Evolutionary conservation across 176 grass and related monocot species (phyloP).

Genomic region (Alloteropsis semialata): DNA sequence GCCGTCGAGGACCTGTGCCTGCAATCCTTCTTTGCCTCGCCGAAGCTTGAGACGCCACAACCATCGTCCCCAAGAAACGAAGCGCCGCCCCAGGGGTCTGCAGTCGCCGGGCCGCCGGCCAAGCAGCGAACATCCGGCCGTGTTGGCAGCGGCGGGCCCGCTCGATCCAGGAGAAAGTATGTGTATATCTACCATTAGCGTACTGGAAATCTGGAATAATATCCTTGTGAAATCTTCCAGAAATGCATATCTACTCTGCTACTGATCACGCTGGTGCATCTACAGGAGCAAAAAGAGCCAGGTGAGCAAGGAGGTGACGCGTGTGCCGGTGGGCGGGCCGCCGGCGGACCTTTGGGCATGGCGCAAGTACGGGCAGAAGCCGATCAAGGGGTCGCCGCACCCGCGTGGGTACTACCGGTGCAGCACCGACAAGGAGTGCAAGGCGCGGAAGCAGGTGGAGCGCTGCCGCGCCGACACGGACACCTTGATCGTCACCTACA

Average conservation of each 20-base stretch:
- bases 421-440: constrained; percentile 65
- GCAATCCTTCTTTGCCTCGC: constrained; percentile 33
- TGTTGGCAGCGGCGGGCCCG: background rate
- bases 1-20: constrained; percentile 44
- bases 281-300: constrained; percentile 60
- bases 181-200: background rate
- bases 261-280: background rate
- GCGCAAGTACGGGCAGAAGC: constrained; percentile 98
- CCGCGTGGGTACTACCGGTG: constrained; percentile 81
- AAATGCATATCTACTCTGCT: background rate
- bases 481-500: constrained; percentile 68
- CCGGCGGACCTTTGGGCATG: constrained; percentile 81
- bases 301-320: constrained; percentile 49
- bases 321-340: constrained; percentile 44
- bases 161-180: constrained; percentile 67
- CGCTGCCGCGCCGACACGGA: constrained; percentile 55
- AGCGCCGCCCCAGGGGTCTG: background rate
- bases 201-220: background rate
- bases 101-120: background rate
- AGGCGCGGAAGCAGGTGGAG: constrained; percentile 78
- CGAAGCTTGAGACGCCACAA: background rate
- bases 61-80: constrained; percentile 3
- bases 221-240: background rate
- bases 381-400: constrained; percentile 88
- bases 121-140: background rate